Percentiles rank a stretch among this genome's conserved stretches.
These are phyloP conservation scores for Citeromyces hawaiiensis DNA, from an alignment of 1,139 yeast genomes.

Conservation along the genomic window DNA sequence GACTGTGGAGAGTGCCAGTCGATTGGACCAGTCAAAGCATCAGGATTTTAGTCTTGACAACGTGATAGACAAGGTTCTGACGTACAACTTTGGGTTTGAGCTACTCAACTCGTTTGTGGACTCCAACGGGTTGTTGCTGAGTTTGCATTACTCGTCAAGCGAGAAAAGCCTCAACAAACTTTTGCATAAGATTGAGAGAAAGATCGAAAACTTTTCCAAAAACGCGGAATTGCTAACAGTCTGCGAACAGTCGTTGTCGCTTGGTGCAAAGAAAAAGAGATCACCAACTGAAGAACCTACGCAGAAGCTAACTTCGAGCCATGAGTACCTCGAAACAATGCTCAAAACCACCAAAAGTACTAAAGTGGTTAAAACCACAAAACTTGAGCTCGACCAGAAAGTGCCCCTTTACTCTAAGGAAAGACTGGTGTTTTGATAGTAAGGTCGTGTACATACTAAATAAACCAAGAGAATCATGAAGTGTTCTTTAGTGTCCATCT, in stretches of 20 bases:
- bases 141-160: slow-evolving; percentile 32
- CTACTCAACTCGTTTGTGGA: slow-evolving; percentile 53
- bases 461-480: not conserved
- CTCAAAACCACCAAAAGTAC: not conserved
- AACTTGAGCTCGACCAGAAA: not conserved
- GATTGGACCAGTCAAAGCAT: slow-evolving; percentile 13
- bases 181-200: slow-evolving; percentile 27
- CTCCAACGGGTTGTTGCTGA: slow-evolving; percentile 53
- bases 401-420: not conserved
- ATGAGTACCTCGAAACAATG: not conserved
- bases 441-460: not conserved
- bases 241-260: slow-evolving; percentile 29
- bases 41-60: slow-evolving; percentile 23
- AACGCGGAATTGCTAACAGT: slow-evolving; percentile 43
- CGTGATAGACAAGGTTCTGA: slow-evolving; percentile 26
- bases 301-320: not conserved
- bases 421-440: not conserved
- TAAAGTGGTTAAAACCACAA: not conserved
- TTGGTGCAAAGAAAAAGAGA: slow-evolving; percentile 1
- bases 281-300: not conserved
- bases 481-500: not conserved
- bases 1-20: slow-evolving; percentile 26
- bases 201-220: slow-evolving; percentile 33
- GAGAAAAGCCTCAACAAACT: slow-evolving; percentile 31
- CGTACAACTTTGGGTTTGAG: slow-evolving; percentile 40